Evolutionary conservation across 2,329 filamentous ascomycete species (phyloP), one percentile per base, ranked within the genome.

Genomic region (Apiospora pterosperma): DNA sequence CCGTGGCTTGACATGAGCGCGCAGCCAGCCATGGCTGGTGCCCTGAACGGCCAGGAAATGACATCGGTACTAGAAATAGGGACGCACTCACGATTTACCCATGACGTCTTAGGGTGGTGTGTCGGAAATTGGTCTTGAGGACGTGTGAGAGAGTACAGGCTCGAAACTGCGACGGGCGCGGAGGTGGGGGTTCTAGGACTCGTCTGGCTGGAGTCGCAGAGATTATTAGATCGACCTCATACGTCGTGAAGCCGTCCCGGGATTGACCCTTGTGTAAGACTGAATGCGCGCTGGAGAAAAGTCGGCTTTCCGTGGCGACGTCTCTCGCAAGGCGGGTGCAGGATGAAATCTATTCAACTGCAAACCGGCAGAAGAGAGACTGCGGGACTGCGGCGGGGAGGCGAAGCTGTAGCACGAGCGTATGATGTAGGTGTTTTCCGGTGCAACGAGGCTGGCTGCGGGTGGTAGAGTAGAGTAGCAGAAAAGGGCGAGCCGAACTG

Each of bases 41-140:
- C 34, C 48, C 48, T 42, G 64, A 61, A 62, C 61, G 52, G 62
- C 65, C 52, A 21, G 65, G 28, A 61, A 38, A 60, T 44, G 44
- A 64, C 59, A 42, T 25, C n/a, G 62, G 58, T 23, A 25, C 62
- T 36, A 10, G 41, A 63, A 28, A 60, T 52, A 31, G 42, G 59
- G 63, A 59, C 25, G 34, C 59, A 75, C 73, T 73, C 67, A 75
- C 73, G 68, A 69, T 68, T 75, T 75, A 62, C 73, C 73, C 73
- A 75, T 75, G 28, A 8, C 16, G 48, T n/a, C 38, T 60, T 38
- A 28, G 62, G 36, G 34, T 41, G 36, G 38, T 41, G 23, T 14
- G 25, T 16, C 31, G 16, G 62, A 28, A 38, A 5, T 36, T 39
- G 52, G 11, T 25, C 14, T 60, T 60, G 59, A 12, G 8, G 16